Percentiles rank a stretch among this genome's conserved stretches.
Evolutionary conservation across 805 yeast species (phyloP).

Genomic region (Saccharomycopsis fibuligera): DNA sequence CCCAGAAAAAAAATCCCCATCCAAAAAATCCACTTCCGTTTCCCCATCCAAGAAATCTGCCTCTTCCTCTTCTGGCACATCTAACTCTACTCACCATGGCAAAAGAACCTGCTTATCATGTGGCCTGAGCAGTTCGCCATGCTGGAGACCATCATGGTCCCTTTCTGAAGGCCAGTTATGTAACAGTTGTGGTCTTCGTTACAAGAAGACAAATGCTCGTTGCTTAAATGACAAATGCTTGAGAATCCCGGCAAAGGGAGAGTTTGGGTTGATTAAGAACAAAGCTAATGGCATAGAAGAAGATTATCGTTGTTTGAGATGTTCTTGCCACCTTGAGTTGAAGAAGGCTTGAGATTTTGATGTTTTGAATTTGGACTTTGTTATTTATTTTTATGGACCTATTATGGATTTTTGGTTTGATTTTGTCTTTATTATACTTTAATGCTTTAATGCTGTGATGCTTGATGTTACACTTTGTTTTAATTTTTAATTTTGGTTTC

Average conservation of each 20-base stretch:
- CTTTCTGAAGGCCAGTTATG: slow-evolving; percentile 88
- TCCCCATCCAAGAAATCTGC: not conserved
- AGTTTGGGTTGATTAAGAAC: slow-evolving; percentile 81
- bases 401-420: not conserved
- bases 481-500: no score
- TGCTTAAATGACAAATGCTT: slow-evolving; percentile 72
- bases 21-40: not conserved
- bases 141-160: slow-evolving; percentile 99
- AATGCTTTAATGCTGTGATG: not conserved
- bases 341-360: no score
- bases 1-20: slow-evolving; percentile 14
- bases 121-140: slow-evolving; percentile 85
- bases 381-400: not conserved
- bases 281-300: slow-evolving; percentile 44
- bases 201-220: slow-evolving; percentile 89
- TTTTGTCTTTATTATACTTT: not conserved
- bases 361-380: no score
- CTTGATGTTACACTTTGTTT: not conserved
- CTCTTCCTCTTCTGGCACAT: slow-evolving; percentile 35
- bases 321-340: slow-evolving; percentile 51
- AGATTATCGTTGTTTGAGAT: slow-evolving; percentile 50
- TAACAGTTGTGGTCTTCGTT: slow-evolving; percentile 92
- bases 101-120: slow-evolving; percentile 79
- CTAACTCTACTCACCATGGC: slow-evolving; percentile 24
- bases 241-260: slow-evolving; percentile 94